A percentile compares a stretch with the other conserved stretches of the same genome.
Evolutionary conservation across 768 basidiomycete species (phyloP).

Genomic region (Mycena metata): DNA sequence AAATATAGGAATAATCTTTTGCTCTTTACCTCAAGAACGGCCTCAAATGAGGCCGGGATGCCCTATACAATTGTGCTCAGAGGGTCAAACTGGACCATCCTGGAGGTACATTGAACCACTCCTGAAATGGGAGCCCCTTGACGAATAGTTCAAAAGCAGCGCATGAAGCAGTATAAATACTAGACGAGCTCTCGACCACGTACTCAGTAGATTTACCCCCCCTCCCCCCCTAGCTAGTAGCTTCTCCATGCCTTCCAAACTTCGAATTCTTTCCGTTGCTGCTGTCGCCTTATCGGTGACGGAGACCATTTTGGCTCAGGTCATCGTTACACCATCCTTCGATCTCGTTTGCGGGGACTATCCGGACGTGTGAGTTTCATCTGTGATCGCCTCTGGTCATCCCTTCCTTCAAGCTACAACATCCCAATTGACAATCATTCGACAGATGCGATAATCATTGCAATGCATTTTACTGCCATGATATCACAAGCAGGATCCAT

Average conservation of each 20-base stretch:
- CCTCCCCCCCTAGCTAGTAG: background rate
- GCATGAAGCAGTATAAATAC: conserved; percentile 5
- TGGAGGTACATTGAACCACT: no score
- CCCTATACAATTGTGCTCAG: no score
- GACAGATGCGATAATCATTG: conserved; percentile 8
- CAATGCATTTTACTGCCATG: conserved; percentile 6
- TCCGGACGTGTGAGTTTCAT: conserved; percentile 4
- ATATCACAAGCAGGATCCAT: conserved; percentile 8
- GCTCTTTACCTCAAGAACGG: no score
- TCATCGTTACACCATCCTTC: conserved; percentile 6
- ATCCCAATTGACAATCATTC: background rate
- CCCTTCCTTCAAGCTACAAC: background rate
- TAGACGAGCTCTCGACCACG: conserved; percentile 6
- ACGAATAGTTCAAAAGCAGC: background rate
- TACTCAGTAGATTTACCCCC: conserved; percentile 2
- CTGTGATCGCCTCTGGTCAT: background rate
- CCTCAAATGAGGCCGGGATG: no score
- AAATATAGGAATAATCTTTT: no score
- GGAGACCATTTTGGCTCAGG: conserved; percentile 5
- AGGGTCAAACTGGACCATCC: no score
- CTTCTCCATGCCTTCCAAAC: conserved; percentile 6
- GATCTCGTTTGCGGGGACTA: conserved; percentile 3
- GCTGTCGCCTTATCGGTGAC: conserved; percentile 1
- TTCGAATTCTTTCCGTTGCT: conserved; percentile 4
- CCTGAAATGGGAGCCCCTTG: no score